Evolutionary conservation across 2,329 filamentous ascomycete species (phyloP).

Genomic region (Verticillium longisporum): DNA sequence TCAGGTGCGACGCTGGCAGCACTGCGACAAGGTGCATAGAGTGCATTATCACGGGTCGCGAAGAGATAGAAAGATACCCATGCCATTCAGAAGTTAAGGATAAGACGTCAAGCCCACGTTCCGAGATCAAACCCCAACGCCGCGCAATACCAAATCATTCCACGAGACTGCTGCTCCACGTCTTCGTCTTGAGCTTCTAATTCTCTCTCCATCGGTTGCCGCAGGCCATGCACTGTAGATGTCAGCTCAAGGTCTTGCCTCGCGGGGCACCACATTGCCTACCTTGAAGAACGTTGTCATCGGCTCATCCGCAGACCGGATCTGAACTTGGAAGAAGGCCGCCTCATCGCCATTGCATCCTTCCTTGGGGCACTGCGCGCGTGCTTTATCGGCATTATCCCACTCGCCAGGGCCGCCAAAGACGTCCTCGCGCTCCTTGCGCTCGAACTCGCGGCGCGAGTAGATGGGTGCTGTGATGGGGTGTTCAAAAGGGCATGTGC

Average conservation of each 20-base stretch:
- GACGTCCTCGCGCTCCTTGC: conserved; percentile 83
- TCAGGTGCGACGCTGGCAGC: too few species aligned
- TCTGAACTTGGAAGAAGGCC: conserved; percentile 95
- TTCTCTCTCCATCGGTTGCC: conserved; percentile 62
- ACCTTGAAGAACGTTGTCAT: conserved; percentile 97
- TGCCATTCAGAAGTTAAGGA: neutral
- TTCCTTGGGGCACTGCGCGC: conserved; percentile 75
- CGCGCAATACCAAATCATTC: conserved; percentile 15
- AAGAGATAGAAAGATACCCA: neutral
- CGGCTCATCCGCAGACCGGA: conserved; percentile 94
- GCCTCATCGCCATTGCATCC: conserved; percentile 77
- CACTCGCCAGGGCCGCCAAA: conserved; percentile 83
- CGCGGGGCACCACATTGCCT: neutral
- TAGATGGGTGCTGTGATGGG: conserved; percentile 72
- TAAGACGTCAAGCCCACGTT: neutral
- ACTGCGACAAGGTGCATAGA: too few species aligned
- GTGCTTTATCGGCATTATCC: conserved; percentile 83
- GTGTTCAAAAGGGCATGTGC: conserved; percentile 90
- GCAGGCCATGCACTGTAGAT: conserved; percentile 56
- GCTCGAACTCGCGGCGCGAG: conserved; percentile 75
- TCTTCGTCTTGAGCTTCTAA: conserved; percentile 22
- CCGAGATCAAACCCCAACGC: conserved; percentile 14
- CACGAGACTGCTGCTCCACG: neutral
- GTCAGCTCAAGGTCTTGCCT: conserved; percentile 10
- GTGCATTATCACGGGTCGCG: neutral